Evolutionary conservation across 1,284 basidiomycete species (phyloP).

Genomic region (Xerocomus amazonicus): DNA sequence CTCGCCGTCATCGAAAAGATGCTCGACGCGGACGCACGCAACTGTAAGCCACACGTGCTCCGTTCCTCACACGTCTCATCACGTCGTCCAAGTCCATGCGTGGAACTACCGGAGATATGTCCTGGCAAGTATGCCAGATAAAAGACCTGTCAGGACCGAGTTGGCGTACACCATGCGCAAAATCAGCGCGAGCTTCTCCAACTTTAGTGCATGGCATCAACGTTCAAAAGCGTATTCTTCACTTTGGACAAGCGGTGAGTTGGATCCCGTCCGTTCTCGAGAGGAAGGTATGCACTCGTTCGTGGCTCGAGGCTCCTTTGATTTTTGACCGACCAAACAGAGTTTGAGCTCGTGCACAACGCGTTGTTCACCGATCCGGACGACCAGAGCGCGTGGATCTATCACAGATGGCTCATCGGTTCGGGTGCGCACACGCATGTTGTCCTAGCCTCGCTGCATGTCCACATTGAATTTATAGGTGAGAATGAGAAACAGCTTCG

Average conservation of each 20-base stretch:
- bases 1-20: conserved; percentile 85
- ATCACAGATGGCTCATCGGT: conserved; percentile 94
- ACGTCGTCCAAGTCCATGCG: conserved; percentile 66
- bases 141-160: conserved; percentile 55
- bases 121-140: conserved; percentile 63
- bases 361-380: conserved; percentile 96
- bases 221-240: conserved; percentile 78
- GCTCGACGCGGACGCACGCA: conserved; percentile 83
- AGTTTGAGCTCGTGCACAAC: conserved; percentile 89
- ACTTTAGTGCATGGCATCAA: conserved; percentile 99
- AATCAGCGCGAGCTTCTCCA: conserved; percentile 94
- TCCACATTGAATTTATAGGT: conserved; percentile 37
- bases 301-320: background rate
- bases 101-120: conserved; percentile 91
- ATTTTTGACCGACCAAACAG: conserved; percentile 39
- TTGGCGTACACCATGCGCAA: conserved; percentile 83
- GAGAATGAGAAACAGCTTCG: conserved; percentile 54
- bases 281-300: conserved; percentile 54
- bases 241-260: conserved; percentile 60
- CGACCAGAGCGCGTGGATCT: conserved; percentile 97
- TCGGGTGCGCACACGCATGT: conserved; percentile 46
- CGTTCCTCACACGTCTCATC: conserved; percentile 1
- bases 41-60: conserved; percentile 58
- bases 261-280: conserved; percentile 50
- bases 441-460: background rate